These are phyloP conservation scores for Gossypium sturtianum DNA, from an alignment of 345 rosid genomes.

Conservation along the genomic window DNA sequence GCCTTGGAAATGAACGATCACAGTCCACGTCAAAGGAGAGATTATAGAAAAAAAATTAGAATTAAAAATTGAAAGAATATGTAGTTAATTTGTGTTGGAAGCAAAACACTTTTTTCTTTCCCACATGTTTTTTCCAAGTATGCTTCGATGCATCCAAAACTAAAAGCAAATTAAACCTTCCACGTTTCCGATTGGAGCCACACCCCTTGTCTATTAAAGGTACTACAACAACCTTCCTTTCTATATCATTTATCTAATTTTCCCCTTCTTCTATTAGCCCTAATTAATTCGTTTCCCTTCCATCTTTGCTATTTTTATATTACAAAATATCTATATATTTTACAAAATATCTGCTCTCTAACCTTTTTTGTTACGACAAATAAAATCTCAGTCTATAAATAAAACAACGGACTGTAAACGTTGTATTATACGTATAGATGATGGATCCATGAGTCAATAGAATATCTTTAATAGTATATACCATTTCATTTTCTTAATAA, in stretches of 20 bases:
- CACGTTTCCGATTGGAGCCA: slow-evolving; percentile 24
- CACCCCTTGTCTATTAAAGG: slow-evolving; percentile 48
- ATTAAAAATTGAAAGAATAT: neutral
- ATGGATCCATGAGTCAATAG: too few species aligned
- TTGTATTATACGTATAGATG: too few species aligned
- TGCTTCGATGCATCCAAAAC: slow-evolving; percentile 27
- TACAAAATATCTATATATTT: too few species aligned
- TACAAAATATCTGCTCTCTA: too few species aligned
- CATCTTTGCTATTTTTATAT: neutral
- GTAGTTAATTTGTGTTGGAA: slow-evolving; percentile 21
- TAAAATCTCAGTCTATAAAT: too few species aligned
- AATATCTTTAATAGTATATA: too few species aligned
- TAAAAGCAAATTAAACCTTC: slow-evolving; percentile 20
- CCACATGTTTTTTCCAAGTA: slow-evolving; percentile 21
- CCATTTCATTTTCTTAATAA: too few species aligned
- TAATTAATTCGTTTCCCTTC: neutral
- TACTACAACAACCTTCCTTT: slow-evolving; percentile 30
- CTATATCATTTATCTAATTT: slow-evolving; percentile 13
- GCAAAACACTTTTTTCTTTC: slow-evolving; percentile 13
- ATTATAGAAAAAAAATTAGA: neutral
- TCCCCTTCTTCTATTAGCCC: slow-evolving; percentile 8
- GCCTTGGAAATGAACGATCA: slow-evolving; percentile 10
- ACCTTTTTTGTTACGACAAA: too few species aligned
- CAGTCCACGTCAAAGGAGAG: slow-evolving; percentile 14
- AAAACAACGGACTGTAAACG: too few species aligned